Percentiles rank a stretch among this genome's conserved stretches.
phyloP scores from a whole-genome alignment of 768 basidiomycete genomes.

The Mycena sanguinolenta region DNA sequence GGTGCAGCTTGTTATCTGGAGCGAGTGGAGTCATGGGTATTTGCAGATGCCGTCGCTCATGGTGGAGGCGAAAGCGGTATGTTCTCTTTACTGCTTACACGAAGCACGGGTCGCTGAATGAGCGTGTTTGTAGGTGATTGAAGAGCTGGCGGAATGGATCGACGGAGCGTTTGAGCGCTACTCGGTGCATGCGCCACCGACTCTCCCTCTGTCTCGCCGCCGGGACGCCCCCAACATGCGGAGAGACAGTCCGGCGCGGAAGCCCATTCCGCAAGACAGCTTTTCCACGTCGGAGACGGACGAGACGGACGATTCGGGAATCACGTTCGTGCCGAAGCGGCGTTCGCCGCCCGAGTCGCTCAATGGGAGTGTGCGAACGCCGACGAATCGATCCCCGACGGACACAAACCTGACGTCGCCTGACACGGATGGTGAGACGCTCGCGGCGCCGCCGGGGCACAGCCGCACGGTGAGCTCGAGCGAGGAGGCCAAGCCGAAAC shows the following conservation, averaged over 20 bases:
- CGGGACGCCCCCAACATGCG: neutral
- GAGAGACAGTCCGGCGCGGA: conserved; percentile 35
- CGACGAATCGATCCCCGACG: conserved; percentile 7
- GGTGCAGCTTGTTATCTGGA: conserved; percentile 94
- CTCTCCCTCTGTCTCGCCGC: conserved; percentile 20
- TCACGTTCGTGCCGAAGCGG: conserved; percentile 77
- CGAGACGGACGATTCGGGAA: conserved; percentile 74
- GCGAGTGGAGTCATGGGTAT: conserved; percentile 98
- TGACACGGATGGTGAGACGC: neutral
- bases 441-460: neutral
- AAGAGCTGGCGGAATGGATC: conserved; percentile 93
- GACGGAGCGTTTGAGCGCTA: conserved; percentile 75
- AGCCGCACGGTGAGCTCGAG: neutral
- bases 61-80: conserved; percentile 77
- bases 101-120: neutral
- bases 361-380: conserved; percentile 17
- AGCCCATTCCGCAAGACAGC: conserved; percentile 34
- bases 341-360: conserved; percentile 40
- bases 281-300: conserved; percentile 60
- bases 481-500: conserved; percentile 49
- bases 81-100: neutral
- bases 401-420: conserved; percentile 3
- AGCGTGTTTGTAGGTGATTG: conserved; percentile 62
- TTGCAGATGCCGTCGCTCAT: conserved; percentile 94
- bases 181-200: conserved; percentile 28